Base-by-base conservation (phyloP, 1,284 basidiomycete species). In the Inonotus hispidus region DNA sequence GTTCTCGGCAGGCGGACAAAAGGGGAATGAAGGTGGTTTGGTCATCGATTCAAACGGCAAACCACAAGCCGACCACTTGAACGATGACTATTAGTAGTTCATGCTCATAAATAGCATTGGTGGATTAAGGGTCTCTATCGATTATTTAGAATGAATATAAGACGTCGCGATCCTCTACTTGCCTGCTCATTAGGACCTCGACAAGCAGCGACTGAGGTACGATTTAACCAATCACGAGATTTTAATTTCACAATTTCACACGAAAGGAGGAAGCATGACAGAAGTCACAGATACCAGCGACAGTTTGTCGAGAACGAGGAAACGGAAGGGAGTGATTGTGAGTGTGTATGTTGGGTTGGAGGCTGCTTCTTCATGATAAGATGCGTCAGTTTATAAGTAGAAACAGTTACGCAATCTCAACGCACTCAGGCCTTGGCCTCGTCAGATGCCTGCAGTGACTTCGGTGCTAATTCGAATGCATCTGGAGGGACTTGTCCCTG, bases 401-500 rank as follows among this genome's bases (percentile, higher is more conserved):
- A 43, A 16, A 43, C 16, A 43, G 19, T 32, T 21, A 43, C 41
- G 13, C 41, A 7, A n/a, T 14, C 16, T 43, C 11, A 37, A 27
- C 50, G 29, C 25, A 14, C 27, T 52, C 8, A 52, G 16, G 50
- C 54, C 7, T 21, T 45, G n/a, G 35, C 39, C 10, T 43, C 14
- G 16, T 8, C 29, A 23, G 29, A 7, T n/a, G 21, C 3, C n/a
- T 50, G 5, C n/a, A 8, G 37, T 38, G 21, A 54, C 47, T 38
- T 32, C 8, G 41, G 23, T 21, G 84, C 84, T 56, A 84, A 80
- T 50, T 86, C 82, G 68, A 92, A 90, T 7, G 90, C 90, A 65
- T 89, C 88, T 52, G 79, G 71, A 5, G 90, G 90, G 27, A 90
- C 74, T 70, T 92, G 87, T 23, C 90, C 90, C 74, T 92, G 90